These are phyloP conservation scores for Termitomyces sp. DNA, from an alignment of 768 basidiomycete genomes.

Conservation along the genomic window DNA sequence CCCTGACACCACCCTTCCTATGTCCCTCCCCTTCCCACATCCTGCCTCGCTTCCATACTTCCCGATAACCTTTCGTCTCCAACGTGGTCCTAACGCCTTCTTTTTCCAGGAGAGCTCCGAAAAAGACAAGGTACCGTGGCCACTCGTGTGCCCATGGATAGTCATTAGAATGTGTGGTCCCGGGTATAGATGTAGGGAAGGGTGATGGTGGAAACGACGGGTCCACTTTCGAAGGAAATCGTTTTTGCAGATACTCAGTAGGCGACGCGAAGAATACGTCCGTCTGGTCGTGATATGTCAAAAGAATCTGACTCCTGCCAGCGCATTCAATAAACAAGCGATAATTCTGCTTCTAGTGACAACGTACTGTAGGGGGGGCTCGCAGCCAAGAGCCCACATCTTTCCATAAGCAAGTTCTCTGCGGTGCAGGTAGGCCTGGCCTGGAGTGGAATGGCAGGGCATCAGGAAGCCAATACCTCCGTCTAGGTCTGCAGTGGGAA, in stretches of 20 bases:
- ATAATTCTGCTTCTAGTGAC: background rate
- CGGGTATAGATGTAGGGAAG: constrained; percentile 45
- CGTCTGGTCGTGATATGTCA: constrained; percentile 73
- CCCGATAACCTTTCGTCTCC: constrained; percentile 49
- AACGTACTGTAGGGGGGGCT: constrained; percentile 82
- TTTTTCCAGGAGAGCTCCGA: constrained; percentile 66
- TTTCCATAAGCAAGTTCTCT: constrained; percentile 50
- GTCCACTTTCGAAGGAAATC: constrained; percentile 65
- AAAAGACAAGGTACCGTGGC: constrained; percentile 80
- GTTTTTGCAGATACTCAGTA: constrained; percentile 49
- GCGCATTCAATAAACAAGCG: constrained; percentile 5
- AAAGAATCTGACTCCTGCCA: constrained; percentile 41
- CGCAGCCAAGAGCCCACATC: constrained; percentile 87
- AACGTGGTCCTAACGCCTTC: constrained; percentile 44
- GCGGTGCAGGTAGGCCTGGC: constrained; percentile 82
- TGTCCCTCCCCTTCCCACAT: constrained; percentile 73
- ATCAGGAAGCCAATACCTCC: constrained; percentile 72
- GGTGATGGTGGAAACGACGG: constrained; percentile 59
- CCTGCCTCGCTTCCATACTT: constrained; percentile 59
- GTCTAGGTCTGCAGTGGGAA: constrained; percentile 42
- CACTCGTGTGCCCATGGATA: constrained; percentile 66
- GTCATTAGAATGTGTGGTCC: constrained; percentile 23
- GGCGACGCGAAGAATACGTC: constrained; percentile 78
- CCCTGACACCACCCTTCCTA: constrained; percentile 60
- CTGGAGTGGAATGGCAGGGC: constrained; percentile 97